Evolutionary conservation across 2,329 filamentous ascomycete species (phyloP), one percentile per base, ranked within the genome.

Genomic region (Phialophora verrucosa): DNA sequence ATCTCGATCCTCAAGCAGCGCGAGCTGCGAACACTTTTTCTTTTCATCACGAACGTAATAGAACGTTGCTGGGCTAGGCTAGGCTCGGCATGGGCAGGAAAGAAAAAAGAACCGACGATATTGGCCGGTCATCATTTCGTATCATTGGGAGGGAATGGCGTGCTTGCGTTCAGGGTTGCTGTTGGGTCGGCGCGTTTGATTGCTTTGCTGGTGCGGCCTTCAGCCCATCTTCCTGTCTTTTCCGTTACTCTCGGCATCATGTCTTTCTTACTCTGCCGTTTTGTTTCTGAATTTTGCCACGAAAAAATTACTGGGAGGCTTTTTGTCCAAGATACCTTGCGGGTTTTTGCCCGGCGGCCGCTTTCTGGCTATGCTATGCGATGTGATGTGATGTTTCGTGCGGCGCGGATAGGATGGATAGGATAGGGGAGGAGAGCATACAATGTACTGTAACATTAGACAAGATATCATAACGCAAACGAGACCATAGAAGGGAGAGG

Each of bases 281-380:
- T 29, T 25, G n/a, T n/a, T 44, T 27, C 47, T n/a, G 27, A 25
- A n/a, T 54, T 10, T 62, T 47, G 17, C 27, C 56, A 51, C 38
- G 47, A 51, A 53, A 44, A 53, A 44, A 31, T 47, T 54, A 59
- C 32, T 67, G 59, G 67, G 67, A 63, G 62, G 66, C 53, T 59
- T 54, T 68, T 65, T 69, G 62, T 67, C 58, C 60, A 59, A 72
- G 71, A 72, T 72, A 71, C 71, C 71, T 71, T 67, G 69, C 71
- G 68, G 71, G 71, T 66, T 72, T 72, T 66, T 65, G 64, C 64
- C 71, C 69, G 67, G 71, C 59, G 38, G 49, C 53, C 53, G 29
- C 17, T 17, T 55, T 20, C 11, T 55, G 38, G 38, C 38, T 44
- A 44, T 44, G 14, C 17, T 17, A 44, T 44, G 38, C 6, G 35